Base-by-base conservation (phyloP, 495 filamentous ascomycete genomes). In the Penicillium manginii region DNA sequence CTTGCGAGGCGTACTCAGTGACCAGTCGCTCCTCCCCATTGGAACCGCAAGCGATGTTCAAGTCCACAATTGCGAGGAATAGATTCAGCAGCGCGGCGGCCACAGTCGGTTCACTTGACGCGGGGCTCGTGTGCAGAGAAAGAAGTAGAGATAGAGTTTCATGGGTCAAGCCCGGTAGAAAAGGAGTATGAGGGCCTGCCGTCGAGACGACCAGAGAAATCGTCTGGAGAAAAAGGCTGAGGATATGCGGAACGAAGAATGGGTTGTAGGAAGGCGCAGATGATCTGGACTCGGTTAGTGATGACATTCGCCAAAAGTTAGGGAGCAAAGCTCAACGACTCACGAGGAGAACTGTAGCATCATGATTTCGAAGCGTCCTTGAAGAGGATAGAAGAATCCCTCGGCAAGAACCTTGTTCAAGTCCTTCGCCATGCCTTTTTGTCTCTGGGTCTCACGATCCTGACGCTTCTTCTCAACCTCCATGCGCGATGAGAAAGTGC, bases 311-410 rank as follows among this genome's bases (percentile, higher is more conserved):
- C 8, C 35, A 23, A 37, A 8, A 8, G 19, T 7, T 12, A 47
- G 23, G 26, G n/a, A 18, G 15, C 15, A 17, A n/a, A 17, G 17
- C 17, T 43, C 4, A 11, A 54, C 14, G 4, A 65, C 71, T 56
- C 69, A 80, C 75, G 73, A 76, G 14, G 72, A 68, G 29, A 70
- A 72, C 54, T 75, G 74, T 61, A 79, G 59, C 69, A 80, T 75
- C 72, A 78, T 67, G 59, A 78, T 64, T 68, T 80, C 65, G 68
- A 75, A 70, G 61, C 78, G 63, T 60, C 76, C 72, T 64, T 81
- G 76, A 64, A 88, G 92, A 69, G 17, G 94, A 86, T 73, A 90
- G 83, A 97, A 96, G 76, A 97, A 94, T 7, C 84, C 84, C 0
- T 87, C 80, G 6, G 88, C 81, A 40, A 97, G 83, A 32, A 96